A percentile compares a stretch with the other conserved stretches of the same genome.
phyloP scores from a whole-genome alignment of 2,329 filamentous ascomycete genomes.

The Teratosphaeria destructans region DNA sequence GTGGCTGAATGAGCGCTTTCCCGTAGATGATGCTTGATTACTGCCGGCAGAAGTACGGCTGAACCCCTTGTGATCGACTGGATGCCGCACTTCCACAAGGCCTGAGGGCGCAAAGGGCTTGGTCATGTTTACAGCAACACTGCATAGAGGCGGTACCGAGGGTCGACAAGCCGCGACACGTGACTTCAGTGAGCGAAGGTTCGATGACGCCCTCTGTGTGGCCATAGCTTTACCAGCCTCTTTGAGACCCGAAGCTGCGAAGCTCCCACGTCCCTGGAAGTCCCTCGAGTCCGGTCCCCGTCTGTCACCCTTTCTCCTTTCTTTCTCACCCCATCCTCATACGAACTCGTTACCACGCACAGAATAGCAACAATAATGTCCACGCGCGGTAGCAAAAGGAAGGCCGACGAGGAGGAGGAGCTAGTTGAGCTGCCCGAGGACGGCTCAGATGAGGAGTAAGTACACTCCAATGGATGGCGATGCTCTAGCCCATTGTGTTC shows the following conservation, averaged over 20 bases:
- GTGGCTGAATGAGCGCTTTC: too few relatives aligned
- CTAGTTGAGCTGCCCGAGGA: conserved; percentile 4
- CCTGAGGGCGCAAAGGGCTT: neutral
- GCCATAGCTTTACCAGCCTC: conserved; percentile 1
- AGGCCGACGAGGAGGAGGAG: conserved; percentile 4
- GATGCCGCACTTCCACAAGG: too few relatives aligned
- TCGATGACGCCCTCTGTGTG: neutral
- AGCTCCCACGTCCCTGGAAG: neutral
- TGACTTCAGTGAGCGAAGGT: neutral
- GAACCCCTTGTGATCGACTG: too few relatives aligned
- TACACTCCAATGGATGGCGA: neutral
- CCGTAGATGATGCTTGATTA: too few relatives aligned
- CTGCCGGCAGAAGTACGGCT: too few relatives aligned
- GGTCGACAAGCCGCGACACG: neutral
- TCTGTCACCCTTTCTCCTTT: neutral
- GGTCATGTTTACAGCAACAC: neutral
- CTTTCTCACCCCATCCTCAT: neutral
- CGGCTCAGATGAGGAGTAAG: conserved; percentile 3
- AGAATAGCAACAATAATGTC: conserved; percentile 1
- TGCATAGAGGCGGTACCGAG: neutral
- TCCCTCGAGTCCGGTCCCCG: neutral
- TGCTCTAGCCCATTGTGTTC: neutral
- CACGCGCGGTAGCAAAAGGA: conserved; percentile 4
- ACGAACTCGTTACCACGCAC: neutral
- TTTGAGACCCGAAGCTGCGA: neutral